These are phyloP conservation scores for Lithohypha guttulata DNA, from an alignment of 2,329 filamentous ascomycete genomes.

Conservation along the genomic window DNA sequence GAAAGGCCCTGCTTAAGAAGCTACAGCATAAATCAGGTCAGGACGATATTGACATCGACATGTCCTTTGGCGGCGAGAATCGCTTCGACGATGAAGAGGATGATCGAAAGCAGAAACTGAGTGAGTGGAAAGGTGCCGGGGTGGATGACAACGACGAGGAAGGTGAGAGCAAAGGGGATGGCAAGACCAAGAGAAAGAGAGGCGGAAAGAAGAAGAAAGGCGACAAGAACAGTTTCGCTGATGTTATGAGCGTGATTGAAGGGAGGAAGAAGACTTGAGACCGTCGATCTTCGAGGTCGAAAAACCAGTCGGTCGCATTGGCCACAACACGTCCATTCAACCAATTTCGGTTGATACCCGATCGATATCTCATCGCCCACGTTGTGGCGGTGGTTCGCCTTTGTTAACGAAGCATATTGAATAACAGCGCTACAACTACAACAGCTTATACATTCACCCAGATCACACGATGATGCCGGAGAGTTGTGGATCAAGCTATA, in stretches of 20 bases:
- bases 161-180: slow-evolving; percentile 34
- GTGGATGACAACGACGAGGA: slow-evolving; percentile 58
- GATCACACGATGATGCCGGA: too few relatives aligned
- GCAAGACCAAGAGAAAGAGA: slow-evolving; percentile 34
- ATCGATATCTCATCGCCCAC: too few relatives aligned
- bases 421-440: too few relatives aligned
- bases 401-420: too few relatives aligned
- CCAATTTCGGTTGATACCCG: too few relatives aligned
- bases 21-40: slow-evolving; percentile 50
- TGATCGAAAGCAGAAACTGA: slow-evolving; percentile 39
- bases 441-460: too few relatives aligned
- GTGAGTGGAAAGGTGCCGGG: slow-evolving; percentile 25
- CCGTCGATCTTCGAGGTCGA: too few relatives aligned
- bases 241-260: slow-evolving; percentile 72
- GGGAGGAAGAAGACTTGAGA: slow-evolving; percentile 36
- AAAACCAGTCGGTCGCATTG: too few relatives aligned
- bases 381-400: too few relatives aligned
- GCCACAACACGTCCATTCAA: too few relatives aligned
- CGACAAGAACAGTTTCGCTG: slow-evolving; percentile 56
- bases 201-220: slow-evolving; percentile 43
- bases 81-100: slow-evolving; percentile 74
- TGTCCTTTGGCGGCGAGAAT: slow-evolving; percentile 76
- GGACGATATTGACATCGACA: slow-evolving; percentile 82
- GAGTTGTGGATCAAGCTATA: too few relatives aligned
- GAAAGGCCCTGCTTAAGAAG: slow-evolving; percentile 61